Base-by-base conservation (phyloP, 2,329 filamentous ascomycete species). In the Paracamarosporium sp. region DNA sequence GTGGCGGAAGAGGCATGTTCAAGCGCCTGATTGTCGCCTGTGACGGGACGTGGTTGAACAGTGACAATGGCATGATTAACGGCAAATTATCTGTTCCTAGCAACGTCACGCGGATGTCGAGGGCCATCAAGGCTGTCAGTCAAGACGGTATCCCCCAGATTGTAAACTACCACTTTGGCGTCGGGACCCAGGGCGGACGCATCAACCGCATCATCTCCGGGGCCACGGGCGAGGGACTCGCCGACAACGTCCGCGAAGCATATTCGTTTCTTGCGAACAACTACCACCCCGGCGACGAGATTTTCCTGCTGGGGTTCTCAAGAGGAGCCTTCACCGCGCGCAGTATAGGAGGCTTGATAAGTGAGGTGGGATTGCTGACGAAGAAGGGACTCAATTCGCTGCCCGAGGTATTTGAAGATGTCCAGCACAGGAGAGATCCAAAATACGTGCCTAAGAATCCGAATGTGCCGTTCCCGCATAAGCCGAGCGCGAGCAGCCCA, bases 221-320 rank as follows among this genome's bases (percentile, higher is more conserved):
- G 15, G 68, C 76, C 15, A 79, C 74, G 5, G 80, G 79, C n/a
- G 76, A 78, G 61, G 80, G 81, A 5, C 71, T 83, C 9, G 70
- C 72, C 4, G 80, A 83, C 31, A 80, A 81, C 45, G 78, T 84
- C 3, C 73, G 80, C 12, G 78, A 82, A 67, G 79, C 75, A 0
- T 83, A 85, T 52, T 76, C 76, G 6, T 85, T 84, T 64, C 69
- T 85, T 1, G 77, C 79, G n/a, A 81, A 81, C 54, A 85, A 85
- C 67, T 85, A 81, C 62, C 71, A 78, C n/a, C 76, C 76, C 0
- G 83, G 82, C 53, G 80, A 82, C 56, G 79, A 79, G 17, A 80
- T 82, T 41, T 82, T 81, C 59, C 66, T 82, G 8, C 61, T 82
- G 4, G 80, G 80, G 1, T 82, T 82, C 60, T 81, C 79, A 2